Conservation (phyloP, 2,329 filamentous ascomycete genomes). For the Xylariales sp. region DNA sequence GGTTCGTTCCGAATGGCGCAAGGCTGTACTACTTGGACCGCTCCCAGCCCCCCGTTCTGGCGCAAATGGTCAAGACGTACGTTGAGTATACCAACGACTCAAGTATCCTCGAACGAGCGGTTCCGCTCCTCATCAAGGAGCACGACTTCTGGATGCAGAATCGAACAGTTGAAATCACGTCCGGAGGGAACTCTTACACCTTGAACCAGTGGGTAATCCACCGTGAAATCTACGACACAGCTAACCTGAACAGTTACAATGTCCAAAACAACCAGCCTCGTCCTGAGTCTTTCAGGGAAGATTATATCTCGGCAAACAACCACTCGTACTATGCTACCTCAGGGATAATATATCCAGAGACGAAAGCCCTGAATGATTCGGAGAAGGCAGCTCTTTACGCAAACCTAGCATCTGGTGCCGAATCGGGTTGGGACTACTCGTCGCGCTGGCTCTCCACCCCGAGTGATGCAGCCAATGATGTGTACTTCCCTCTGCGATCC, state of each 20-base stretch:
- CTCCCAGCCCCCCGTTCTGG: conserved; percentile 61
- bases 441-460: conserved; percentile 55
- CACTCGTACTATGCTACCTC: conserved; percentile 54
- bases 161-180: conserved; percentile 49
- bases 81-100: conserved; percentile 61
- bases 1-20: conserved; percentile 66
- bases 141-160: conserved; percentile 60
- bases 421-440: conserved; percentile 62
- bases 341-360: conserved; percentile 55
- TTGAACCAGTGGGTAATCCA: conserved; percentile 45
- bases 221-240: neutral
- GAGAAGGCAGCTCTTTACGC: conserved; percentile 51
- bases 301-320: conserved; percentile 63
- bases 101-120: conserved; percentile 52
- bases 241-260: conserved; percentile 37
- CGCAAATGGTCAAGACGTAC: conserved; percentile 62
- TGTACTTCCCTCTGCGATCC: conserved; percentile 61
- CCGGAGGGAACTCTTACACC: conserved; percentile 42
- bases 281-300: conserved; percentile 63
- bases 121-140: conserved; percentile 60
- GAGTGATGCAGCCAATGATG: conserved; percentile 51
- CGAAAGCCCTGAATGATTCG: conserved; percentile 43
- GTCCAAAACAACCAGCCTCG: conserved; percentile 62
- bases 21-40: conserved; percentile 64
- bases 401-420: conserved; percentile 61